These are phyloP conservation scores for Strigomonas culicis DNA, from an alignment of 208 protist species.

Conservation along the genomic window DNA sequence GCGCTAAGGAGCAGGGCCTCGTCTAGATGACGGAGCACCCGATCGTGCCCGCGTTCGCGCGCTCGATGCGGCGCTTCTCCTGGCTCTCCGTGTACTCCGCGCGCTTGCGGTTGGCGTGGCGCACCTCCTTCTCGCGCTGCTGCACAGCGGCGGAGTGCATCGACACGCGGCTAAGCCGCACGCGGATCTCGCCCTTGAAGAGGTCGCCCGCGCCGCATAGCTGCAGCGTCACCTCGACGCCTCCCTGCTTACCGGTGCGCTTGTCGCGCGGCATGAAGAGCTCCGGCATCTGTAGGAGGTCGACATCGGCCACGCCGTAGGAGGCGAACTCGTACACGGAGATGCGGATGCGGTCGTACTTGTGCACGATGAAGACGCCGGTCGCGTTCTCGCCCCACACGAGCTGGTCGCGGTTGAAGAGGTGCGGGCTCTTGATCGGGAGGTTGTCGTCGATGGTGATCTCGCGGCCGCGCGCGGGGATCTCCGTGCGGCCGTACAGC, in stretches of 20 bases:
- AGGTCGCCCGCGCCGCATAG: conserved; percentile 15
- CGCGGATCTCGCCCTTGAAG: conserved; percentile 32
- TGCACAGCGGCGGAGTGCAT: conserved; percentile 26
- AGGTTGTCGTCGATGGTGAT: conserved; percentile 30
- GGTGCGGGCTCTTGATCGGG: conserved; percentile 46
- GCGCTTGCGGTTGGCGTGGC: conserved; percentile 23
- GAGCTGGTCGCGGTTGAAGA: conserved; percentile 41
- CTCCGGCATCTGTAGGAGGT: conserved; percentile 43
- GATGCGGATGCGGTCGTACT: conserved; percentile 68
- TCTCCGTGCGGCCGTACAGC: conserved; percentile 37
- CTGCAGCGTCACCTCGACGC: conserved; percentile 24
- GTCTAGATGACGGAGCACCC: conserved; percentile 29
- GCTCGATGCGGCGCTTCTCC: conserved; percentile 10
- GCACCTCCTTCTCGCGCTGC: conserved; percentile 20
- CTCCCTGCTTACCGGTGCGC: conserved; percentile 13
- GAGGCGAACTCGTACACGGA: conserved; percentile 66
- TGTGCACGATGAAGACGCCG: conserved; percentile 54
- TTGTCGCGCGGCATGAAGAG: conserved; percentile 28
- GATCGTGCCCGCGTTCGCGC: conserved; percentile 25
- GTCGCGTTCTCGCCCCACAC: conserved; percentile 39
- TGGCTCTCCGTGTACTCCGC: neutral
- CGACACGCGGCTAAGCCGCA: conserved; percentile 46
- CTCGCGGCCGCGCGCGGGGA: conserved; percentile 13
- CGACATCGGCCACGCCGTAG: conserved; percentile 56
- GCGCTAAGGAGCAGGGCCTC: conserved; percentile 1